Evolutionary conservation across 305 asterid genomes (phyloP).

Genomic region (Solanum hybrid): DNA sequence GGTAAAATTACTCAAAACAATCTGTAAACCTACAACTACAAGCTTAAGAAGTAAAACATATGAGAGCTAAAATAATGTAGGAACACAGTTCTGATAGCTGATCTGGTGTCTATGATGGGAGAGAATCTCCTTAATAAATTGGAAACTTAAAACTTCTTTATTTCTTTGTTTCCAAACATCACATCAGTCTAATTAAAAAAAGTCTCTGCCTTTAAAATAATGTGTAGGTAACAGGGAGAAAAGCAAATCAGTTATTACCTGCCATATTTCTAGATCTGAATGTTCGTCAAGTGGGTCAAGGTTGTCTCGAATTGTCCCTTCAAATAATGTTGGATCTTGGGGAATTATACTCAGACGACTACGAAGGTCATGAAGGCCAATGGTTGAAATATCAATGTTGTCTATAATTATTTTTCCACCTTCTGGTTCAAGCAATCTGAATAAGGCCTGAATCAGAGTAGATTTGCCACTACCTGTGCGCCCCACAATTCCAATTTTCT

Average conservation of each 20-base stretch:
- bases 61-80: neutral
- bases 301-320: constrained; percentile 96
- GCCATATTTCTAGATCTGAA: constrained; percentile 78
- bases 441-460: constrained; percentile 90
- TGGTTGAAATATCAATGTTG: constrained; percentile 64
- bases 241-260: constrained; percentile 31
- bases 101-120: neutral
- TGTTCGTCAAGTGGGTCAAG: constrained; percentile 94
- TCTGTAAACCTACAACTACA: neutral
- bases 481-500: constrained; percentile 94
- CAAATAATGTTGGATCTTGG: constrained; percentile 93
- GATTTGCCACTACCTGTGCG: constrained; percentile 99
- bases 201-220: neutral
- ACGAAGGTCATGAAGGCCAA: constrained; percentile 96
- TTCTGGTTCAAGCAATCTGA: constrained; percentile 86
- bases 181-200: neutral
- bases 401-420: constrained; percentile 85
- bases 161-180: neutral
- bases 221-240: neutral
- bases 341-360: constrained; percentile 90
- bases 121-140: neutral
- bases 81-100: neutral
- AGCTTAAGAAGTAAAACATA: neutral
- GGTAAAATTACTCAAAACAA: neutral
- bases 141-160: neutral